Percentiles rank a stretch among this genome's conserved stretches.
Evolutionary conservation across 208 protist species (phyloP).

Genomic region (Acanthamoeba healyi): DNA sequence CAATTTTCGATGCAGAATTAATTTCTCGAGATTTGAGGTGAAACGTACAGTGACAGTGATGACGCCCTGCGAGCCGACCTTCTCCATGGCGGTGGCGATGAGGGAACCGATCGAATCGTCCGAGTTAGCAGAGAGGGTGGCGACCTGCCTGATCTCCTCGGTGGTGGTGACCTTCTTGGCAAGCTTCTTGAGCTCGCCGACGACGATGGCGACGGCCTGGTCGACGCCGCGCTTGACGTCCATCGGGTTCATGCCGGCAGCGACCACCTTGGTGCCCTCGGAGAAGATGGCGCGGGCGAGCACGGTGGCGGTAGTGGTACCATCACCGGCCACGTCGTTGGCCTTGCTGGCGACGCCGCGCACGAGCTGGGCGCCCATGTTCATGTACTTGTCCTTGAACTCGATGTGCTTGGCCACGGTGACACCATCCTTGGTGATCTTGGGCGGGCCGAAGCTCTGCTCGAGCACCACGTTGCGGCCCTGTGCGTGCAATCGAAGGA

Average conservation of each 20-base stretch:
- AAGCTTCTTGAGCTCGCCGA: constrained; percentile 93
- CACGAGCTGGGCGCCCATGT: constrained; percentile 97
- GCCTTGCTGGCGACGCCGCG: constrained; percentile 97
- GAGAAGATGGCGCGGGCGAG: constrained; percentile 98
- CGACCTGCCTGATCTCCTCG: constrained; percentile 98
- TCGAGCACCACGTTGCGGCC: constrained; percentile 99
- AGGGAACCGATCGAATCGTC: constrained; percentile 98
- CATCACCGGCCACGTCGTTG: constrained; percentile 98
- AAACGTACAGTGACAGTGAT: constrained; percentile 97
- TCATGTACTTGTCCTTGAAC: constrained; percentile 98
- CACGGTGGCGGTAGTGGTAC: constrained; percentile 99
- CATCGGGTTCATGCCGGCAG: constrained; percentile 99
- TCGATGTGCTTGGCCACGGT: constrained; percentile 99
- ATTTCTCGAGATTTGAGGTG: neutral
- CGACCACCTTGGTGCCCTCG: constrained; percentile 98
- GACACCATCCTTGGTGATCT: constrained; percentile 99
- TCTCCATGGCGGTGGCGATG: constrained; percentile 99
- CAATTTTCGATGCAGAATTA: neutral
- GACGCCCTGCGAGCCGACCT: constrained; percentile 99
- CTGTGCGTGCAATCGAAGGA: constrained; percentile 79
- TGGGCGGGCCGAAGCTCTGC: constrained; percentile 97
- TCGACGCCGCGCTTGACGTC: constrained; percentile 99
- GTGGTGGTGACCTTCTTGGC: constrained; percentile 95
- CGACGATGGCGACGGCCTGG: constrained; percentile 94
- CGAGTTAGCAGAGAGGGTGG: constrained; percentile 99